These are phyloP conservation scores for Metschnikowia lochheadii DNA, from an alignment of 805 yeast species.

Conservation along the genomic window DNA sequence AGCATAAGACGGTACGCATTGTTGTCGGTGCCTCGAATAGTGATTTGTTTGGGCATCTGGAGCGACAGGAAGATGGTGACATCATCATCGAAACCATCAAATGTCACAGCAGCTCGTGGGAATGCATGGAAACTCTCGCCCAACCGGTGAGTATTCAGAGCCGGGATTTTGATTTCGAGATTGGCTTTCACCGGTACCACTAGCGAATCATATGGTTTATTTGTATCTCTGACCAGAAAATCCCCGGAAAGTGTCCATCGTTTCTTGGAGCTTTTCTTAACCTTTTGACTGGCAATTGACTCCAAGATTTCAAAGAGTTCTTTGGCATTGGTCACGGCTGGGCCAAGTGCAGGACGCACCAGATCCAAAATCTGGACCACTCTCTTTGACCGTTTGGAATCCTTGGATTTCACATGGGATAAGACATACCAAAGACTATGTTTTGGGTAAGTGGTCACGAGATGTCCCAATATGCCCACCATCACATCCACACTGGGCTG, in stretches of 20 bases:
- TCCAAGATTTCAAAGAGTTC: slow-evolving; percentile 41
- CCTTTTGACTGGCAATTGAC: slow-evolving; percentile 38
- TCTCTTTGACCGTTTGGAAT: slow-evolving; percentile 25
- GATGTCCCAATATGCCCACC: slow-evolving; percentile 49
- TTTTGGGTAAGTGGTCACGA: slow-evolving; percentile 66
- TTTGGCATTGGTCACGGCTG: slow-evolving; percentile 23
- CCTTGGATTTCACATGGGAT: slow-evolving; percentile 61
- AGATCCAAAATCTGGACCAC: slow-evolving; percentile 22
- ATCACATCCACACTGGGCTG: slow-evolving; percentile 52
- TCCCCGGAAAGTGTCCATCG: slow-evolving; percentile 39
- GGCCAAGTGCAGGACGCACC: slow-evolving; percentile 14
- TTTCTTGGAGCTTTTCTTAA: slow-evolving; percentile 31
- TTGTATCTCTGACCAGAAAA: slow-evolving; percentile 31
- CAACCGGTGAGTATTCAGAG: slow-evolving; percentile 22
- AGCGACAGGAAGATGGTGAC: slow-evolving; percentile 75
- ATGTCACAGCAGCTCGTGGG: slow-evolving; percentile 44
- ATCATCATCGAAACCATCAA: slow-evolving; percentile 57
- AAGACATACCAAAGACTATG: slow-evolving; percentile 84
- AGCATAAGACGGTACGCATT: slow-evolving; percentile 69
- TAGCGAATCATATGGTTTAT: slow-evolving; percentile 37
- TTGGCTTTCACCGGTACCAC: slow-evolving; percentile 75
- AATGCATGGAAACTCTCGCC: slow-evolving; percentile 40
- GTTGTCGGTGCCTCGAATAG: slow-evolving; percentile 76
- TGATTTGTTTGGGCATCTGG: slow-evolving; percentile 80
- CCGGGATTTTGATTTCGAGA: slow-evolving; percentile 62